Base-by-base conservation (phyloP, 805 yeast species). In the Candida maris region DNA sequence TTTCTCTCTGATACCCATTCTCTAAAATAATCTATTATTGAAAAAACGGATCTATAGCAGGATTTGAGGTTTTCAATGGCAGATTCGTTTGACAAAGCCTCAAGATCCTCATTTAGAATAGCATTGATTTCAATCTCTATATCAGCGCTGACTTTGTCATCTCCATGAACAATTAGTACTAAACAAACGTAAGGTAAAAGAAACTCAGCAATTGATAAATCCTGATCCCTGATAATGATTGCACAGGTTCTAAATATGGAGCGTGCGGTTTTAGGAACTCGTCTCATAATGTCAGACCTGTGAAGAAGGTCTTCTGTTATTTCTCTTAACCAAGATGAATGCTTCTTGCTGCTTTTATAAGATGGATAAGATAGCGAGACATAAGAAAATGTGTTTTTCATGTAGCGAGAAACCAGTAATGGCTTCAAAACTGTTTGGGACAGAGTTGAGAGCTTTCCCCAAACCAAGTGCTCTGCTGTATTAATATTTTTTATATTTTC, bases 371-470 rank as follows among this genome's bases (percentile, higher is more conserved):
- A 42, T 4, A 72, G 39, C 4, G 72, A 65, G 5, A 65, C 68
- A 48, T 72, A 68, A 25, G 61, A 59, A 34, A 71, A 61, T 2
- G 74, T 66, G 34, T 70, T 64, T 6, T 79, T 77, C n/a, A 76
- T 63, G 51, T 87, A 89, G 39, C 78, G 75, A 0, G 97, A 85
- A 1, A 78, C 71, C 21, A 83, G 58, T 20, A 91, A 68, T 0
- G 97, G 96, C 4, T 75, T 74, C 38, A 89, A 64, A 0, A 93
- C 84, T 0, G 88, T 74, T 49, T 75, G 78, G 1, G 95, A 73
- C 20, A 79, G 67, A 25, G 77, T 82, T 41, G 76, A 74, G 39
- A 87, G 76, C 37, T 65, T 66, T 12, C 68, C 61, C 94, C 95
- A 85, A 2, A 79, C 62, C 4, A 52, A 45, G 18, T 46, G 53